Evolutionary conservation across 768 basidiomycete genomes (phyloP).

Genomic region (Fistulinella prunicolor): DNA sequence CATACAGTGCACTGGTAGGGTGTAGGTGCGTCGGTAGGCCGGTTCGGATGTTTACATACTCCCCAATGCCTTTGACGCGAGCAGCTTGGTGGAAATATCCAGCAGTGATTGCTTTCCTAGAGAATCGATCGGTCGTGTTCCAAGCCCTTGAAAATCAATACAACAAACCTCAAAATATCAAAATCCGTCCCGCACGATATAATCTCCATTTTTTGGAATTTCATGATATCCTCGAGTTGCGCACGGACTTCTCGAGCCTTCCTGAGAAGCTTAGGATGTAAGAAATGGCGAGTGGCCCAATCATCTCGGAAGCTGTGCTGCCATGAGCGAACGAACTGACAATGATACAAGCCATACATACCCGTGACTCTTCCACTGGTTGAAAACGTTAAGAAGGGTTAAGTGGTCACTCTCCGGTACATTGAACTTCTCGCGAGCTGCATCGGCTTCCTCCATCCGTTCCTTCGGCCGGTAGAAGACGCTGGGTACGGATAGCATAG

Average conservation of each 20-base stretch:
- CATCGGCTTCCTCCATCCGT: constrained; percentile 96
- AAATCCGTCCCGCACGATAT: constrained; percentile 93
- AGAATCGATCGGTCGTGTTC: constrained; percentile 1
- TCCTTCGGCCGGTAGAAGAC: constrained; percentile 98
- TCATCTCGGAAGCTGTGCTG: constrained; percentile 77
- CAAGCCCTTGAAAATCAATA: not conserved
- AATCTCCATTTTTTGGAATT: constrained; percentile 94
- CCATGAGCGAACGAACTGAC: constrained; percentile 4
- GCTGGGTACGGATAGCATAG: constrained; percentile 97
- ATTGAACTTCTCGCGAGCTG: constrained; percentile 96
- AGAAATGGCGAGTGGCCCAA: constrained; percentile 92
- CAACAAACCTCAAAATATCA: constrained; percentile 71
- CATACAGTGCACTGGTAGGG: constrained; percentile 94
- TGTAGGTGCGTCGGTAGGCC: constrained; percentile 94
- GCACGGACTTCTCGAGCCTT: constrained; percentile 94
- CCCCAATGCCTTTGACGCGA: constrained; percentile 96
- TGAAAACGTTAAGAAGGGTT: constrained; percentile 93
- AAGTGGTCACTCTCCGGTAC: constrained; percentile 98
- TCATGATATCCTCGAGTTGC: constrained; percentile 99
- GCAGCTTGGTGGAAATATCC: constrained; percentile 99
- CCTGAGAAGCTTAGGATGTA: constrained; percentile 92
- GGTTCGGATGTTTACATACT: constrained; percentile 96
- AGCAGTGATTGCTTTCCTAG: constrained; percentile 92
- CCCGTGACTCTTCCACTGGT: constrained; percentile 97
- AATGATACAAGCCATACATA: constrained; percentile 36